These are phyloP conservation scores for Tephrocybe sp. DNA, from an alignment of 768 basidiomycete species.

Conservation along the genomic window DNA sequence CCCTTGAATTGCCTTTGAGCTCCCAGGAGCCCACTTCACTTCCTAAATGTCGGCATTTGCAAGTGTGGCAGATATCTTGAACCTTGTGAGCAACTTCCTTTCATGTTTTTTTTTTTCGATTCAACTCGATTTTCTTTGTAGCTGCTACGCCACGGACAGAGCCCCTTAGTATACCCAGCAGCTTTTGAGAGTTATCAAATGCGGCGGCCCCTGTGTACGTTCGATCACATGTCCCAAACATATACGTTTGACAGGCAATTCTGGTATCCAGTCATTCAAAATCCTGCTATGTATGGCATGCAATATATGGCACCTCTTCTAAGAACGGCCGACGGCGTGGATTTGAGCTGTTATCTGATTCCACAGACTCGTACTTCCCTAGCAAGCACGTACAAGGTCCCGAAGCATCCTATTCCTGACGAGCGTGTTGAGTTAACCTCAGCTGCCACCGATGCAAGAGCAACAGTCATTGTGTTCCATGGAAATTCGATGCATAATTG, in stretches of 20 bases:
- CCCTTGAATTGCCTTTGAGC: too few relatives aligned
- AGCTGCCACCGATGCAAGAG: constrained; percentile 35
- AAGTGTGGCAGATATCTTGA: not conserved
- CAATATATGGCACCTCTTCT: constrained; percentile 13
- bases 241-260: not conserved
- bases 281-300: constrained; percentile 8
- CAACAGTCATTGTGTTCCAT: constrained; percentile 87
- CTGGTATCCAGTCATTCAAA: not conserved
- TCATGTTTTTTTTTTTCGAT: not conserved
- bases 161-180: constrained; percentile 17
- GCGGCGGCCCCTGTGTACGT: not conserved
- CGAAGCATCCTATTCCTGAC: not conserved
- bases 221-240: not conserved
- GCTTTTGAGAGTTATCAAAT: not conserved
- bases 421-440: constrained; percentile 15
- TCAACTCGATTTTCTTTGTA: not conserved
- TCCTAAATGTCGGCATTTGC: too few relatives aligned
- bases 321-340: constrained; percentile 15
- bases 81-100: not conserved
- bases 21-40: too few relatives aligned
- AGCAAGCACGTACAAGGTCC: not conserved
- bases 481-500: constrained; percentile 79
- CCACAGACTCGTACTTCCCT: constrained; percentile 14
- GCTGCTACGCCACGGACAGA: constrained; percentile 13
- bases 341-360: constrained; percentile 15